These are phyloP conservation scores for Dicorynia guianensis DNA, from an alignment of 306 rosid genomes.

Conservation along the genomic window DNA sequence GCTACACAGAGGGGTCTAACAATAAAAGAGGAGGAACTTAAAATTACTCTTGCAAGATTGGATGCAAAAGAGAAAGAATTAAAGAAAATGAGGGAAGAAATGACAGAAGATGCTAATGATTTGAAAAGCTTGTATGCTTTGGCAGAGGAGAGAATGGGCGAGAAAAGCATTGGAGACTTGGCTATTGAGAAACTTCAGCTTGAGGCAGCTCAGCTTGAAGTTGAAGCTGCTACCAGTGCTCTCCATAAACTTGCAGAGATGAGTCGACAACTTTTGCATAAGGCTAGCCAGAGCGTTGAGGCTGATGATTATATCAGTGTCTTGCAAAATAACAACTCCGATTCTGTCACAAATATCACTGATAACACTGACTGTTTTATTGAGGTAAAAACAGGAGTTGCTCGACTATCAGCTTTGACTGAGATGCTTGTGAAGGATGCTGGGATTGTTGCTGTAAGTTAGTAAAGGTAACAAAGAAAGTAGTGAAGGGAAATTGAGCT, in stretches of 20 bases:
- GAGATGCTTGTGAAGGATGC: slow-evolving; percentile 79
- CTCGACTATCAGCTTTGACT: slow-evolving; percentile 71
- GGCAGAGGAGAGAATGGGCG: slow-evolving; percentile 66
- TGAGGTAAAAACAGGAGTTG: slow-evolving; percentile 62
- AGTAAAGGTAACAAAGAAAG: slow-evolving; percentile 35
- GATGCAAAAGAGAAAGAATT: slow-evolving; percentile 69
- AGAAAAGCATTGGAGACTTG: slow-evolving; percentile 63
- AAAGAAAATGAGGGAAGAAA: slow-evolving; percentile 55
- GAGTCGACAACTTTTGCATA: slow-evolving; percentile 67
- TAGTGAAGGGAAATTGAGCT: slow-evolving; percentile 39
- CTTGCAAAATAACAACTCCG: slow-evolving; percentile 24
- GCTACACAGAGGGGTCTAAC: slow-evolving; percentile 71
- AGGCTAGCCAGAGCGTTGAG: slow-evolving; percentile 56
- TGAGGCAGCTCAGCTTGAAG: slow-evolving; percentile 83
- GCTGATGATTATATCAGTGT: slow-evolving; percentile 43
- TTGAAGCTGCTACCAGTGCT: slow-evolving; percentile 81
- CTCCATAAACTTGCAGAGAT: slow-evolving; percentile 73
- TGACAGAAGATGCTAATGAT: slow-evolving; percentile 61
- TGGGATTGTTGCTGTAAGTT: slow-evolving; percentile 54
- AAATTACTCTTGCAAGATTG: slow-evolving; percentile 66
- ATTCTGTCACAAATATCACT: slow-evolving; percentile 6
- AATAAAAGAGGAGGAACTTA: slow-evolving; percentile 82
- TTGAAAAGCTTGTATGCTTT: slow-evolving; percentile 60
- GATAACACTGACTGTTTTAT: slow-evolving; percentile 44
- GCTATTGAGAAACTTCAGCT: slow-evolving; percentile 84